These are phyloP conservation scores for Lipomyces chichibuensis DNA, from an alignment of 805 yeast species.

Conservation along the genomic window DNA sequence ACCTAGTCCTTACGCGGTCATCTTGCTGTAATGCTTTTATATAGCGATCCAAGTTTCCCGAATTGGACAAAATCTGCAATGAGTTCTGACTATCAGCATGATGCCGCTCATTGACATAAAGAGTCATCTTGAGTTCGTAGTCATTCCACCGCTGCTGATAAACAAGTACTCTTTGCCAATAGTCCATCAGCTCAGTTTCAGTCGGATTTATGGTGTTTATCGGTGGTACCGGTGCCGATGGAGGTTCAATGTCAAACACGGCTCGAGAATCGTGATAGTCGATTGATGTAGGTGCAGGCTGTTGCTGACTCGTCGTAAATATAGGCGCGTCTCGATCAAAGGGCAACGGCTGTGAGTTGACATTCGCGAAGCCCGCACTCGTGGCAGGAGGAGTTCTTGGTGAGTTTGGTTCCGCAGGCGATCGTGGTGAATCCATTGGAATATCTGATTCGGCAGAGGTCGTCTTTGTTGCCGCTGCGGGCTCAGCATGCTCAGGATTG, in stretches of 20 bases:
- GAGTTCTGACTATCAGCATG: conserved; percentile 35
- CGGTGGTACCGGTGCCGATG: conserved; percentile 37
- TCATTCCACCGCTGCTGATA: conserved; percentile 39
- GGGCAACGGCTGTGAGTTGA: conserved; percentile 13
- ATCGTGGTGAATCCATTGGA: conserved; percentile 19
- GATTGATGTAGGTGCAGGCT: conserved; percentile 10
- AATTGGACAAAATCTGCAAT: conserved; percentile 17
- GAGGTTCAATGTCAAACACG: conserved; percentile 36
- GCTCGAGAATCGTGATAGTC: conserved; percentile 36
- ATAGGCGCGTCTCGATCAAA: conserved; percentile 31
- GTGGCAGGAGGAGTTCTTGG: neutral
- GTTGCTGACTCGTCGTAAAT: neutral
- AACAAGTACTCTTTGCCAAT: conserved; percentile 27
- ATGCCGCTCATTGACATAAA: conserved; percentile 38
- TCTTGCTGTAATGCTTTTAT: conserved; percentile 39
- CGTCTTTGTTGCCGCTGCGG: neutral
- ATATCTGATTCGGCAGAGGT: conserved; percentile 14
- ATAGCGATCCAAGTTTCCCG: conserved; percentile 30
- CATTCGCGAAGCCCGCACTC: neutral
- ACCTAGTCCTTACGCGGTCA: conserved; percentile 33
- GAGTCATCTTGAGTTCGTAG: conserved; percentile 34
- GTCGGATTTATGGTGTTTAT: conserved; percentile 10
- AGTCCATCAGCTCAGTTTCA: conserved; percentile 29
- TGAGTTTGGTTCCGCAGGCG: conserved; percentile 9
- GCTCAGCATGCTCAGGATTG: neutral